Evolutionary conservation across 1,139 yeast genomes (phyloP).

Genomic region (Blastobotrys apis): DNA sequence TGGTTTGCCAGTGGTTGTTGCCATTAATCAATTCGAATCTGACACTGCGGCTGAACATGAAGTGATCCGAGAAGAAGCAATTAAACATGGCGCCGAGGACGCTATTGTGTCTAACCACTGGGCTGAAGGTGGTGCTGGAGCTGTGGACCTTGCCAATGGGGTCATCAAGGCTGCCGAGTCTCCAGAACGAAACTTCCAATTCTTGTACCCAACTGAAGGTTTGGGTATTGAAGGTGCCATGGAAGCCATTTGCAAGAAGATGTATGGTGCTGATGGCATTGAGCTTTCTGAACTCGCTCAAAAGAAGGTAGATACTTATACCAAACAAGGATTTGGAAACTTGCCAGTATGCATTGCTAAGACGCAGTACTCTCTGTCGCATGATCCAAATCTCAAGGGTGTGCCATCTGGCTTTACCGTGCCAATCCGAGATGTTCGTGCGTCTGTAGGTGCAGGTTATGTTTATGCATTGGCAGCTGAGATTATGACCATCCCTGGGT

Average conservation of each 20-base stretch:
- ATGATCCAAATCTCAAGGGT: constrained; percentile 89
- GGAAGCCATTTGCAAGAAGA: constrained; percentile 72
- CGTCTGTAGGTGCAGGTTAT: constrained; percentile 96
- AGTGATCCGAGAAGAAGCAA: constrained; percentile 74
- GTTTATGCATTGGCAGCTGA: constrained; percentile 95
- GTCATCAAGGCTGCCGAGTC: constrained; percentile 58
- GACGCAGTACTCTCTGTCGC: constrained; percentile 94
- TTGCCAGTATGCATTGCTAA: constrained; percentile 96
- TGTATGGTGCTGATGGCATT: constrained; percentile 93
- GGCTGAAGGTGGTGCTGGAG: constrained; percentile 98
- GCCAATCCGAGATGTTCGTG: constrained; percentile 91
- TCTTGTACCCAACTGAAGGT: constrained; percentile 67
- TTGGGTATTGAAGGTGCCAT: constrained; percentile 78
- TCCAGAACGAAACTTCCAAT: constrained; percentile 60
- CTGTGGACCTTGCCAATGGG: constrained; percentile 80
- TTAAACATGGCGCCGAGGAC: constrained; percentile 89
- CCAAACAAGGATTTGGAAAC: constrained; percentile 84
- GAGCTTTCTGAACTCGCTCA: constrained; percentile 85
- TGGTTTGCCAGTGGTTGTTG: constrained; percentile 93
- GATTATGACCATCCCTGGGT: constrained; percentile 95
- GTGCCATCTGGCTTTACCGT: constrained; percentile 93
- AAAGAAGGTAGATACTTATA: constrained; percentile 76
- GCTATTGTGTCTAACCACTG: constrained; percentile 95
- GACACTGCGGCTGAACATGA: constrained; percentile 83
- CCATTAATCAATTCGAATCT: constrained; percentile 86